Base-by-base conservation (phyloP, 2,329 filamentous ascomycete species). In the Scedosporium dehoogii region DNA sequence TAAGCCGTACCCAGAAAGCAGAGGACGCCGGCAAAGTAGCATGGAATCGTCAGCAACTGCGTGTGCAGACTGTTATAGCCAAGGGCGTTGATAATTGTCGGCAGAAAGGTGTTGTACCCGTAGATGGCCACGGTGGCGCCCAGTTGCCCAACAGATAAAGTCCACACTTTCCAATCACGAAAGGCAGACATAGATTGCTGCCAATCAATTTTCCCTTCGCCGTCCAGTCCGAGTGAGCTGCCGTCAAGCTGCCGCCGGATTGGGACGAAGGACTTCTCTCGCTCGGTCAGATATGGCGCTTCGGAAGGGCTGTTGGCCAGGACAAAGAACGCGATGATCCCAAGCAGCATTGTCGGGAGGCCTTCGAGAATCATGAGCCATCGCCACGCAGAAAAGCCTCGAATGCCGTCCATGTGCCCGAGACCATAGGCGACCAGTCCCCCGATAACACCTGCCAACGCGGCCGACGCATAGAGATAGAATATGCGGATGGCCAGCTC, bases 11-110 rank as follows among this genome's bases (percentile, higher is more conserved):
- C 63, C 2, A 88, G 74, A 63, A 86, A 88, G 0, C 77, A 81
- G 18, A 87, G 77, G 0, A 85, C 85, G 0, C 85, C 86, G 3
- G 86, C 68, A 0, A 79, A 78, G 64, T 89, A 89, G 70, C 85
- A 87, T 1, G 86, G 86, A 46, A 89, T 87, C 0, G 86, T 88
- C 21, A 66, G 46, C 21, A 66, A 61, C 48, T 66, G 65, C 16
- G 59, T 56, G n/a, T 56, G 53, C 4, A 56, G 14, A 10, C 53
- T 21, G 53, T 21, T 56, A 21, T 56, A 56, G 3, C 88, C 86
- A 60, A 92, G 82, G 3, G 81, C 85, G 51, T 83, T 78, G 71
- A 93, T 91, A 66, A 93, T 92, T 4, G 88, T 91, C 0, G 90
- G 90, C 55, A 93, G 74, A 70, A 92, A 92, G 0, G 88, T 91